Conservation (phyloP, 371 early-diverging fungal species). For the Blastocladiella emersonii region DNA sequence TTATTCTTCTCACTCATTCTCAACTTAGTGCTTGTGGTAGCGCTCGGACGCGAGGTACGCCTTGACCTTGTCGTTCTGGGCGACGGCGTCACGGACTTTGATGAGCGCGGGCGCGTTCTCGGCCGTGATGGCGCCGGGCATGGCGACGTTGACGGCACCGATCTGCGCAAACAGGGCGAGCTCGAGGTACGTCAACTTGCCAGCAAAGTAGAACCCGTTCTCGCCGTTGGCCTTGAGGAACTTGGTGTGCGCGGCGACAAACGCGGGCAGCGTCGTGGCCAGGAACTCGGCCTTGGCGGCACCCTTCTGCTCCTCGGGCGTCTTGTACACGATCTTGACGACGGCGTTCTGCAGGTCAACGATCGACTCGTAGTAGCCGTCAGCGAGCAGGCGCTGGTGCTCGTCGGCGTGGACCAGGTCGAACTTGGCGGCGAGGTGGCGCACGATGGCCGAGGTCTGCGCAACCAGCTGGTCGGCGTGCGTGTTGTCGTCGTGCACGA, state of each 20-base stretch:
- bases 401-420: slow-evolving; percentile 19
- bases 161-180: slow-evolving; percentile 7
- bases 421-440: slow-evolving; percentile 29
- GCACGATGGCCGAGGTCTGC: slow-evolving; percentile 29
- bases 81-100: background rate
- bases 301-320: slow-evolving; percentile 10
- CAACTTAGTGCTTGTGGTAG: too few species aligned
- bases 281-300: slow-evolving; percentile 10
- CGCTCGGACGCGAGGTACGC: background rate
- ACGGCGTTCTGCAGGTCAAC: slow-evolving; percentile 16
- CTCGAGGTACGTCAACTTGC: slow-evolving; percentile 9
- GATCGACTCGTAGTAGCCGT: slow-evolving; percentile 21
- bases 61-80: background rate
- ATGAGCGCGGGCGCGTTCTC: background rate
- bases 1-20: too few species aligned
- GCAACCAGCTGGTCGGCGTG: slow-evolving; percentile 19
- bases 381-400: slow-evolving; percentile 16
- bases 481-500: slow-evolving; percentile 18
- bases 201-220: slow-evolving; percentile 19
- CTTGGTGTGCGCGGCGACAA: slow-evolving; percentile 14
- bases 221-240: slow-evolving; percentile 19
- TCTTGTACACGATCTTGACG: slow-evolving; percentile 2
- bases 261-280: slow-evolving; percentile 3
- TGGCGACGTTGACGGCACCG: background rate
- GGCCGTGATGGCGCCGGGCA: background rate